These are phyloP conservation scores for Hypoxylon sp. DNA, from an alignment of 2,329 filamentous ascomycete genomes.

Conservation along the genomic window DNA sequence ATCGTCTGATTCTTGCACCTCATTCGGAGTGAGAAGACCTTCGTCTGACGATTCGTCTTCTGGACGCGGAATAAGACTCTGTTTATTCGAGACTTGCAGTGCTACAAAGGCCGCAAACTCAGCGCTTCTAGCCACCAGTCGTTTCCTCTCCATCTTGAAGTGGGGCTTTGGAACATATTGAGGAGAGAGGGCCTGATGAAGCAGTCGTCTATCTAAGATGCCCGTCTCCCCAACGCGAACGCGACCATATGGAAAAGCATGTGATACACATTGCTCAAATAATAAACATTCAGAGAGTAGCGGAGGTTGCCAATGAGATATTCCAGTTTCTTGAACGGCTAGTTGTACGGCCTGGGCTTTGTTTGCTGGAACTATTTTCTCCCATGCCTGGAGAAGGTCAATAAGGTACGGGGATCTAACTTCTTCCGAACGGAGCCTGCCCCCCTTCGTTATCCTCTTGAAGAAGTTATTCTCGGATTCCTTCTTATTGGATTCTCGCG, in stretches of 20 bases:
- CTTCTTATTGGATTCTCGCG: slow-evolving; percentile 17
- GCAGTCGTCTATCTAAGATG: slow-evolving; percentile 35
- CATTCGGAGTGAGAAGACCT: slow-evolving; percentile 23
- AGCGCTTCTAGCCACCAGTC: slow-evolving; percentile 34
- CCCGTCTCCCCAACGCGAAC: slow-evolving; percentile 33
- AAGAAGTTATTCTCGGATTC: slow-evolving; percentile 15
- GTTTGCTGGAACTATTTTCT: slow-evolving; percentile 8
- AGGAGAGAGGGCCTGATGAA: slow-evolving; percentile 34
- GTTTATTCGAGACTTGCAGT: slow-evolving; percentile 13
- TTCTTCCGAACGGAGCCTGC: neutral
- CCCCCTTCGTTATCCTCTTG: slow-evolving; percentile 5
- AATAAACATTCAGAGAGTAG: slow-evolving; percentile 24
- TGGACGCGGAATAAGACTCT: slow-evolving; percentile 36
- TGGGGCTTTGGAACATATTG: slow-evolving; percentile 42
- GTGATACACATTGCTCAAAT: slow-evolving; percentile 25
- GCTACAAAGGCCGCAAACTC: slow-evolving; percentile 40
- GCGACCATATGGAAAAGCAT: slow-evolving; percentile 7
- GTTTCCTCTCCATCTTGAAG: slow-evolving; percentile 43
- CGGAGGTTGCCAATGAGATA: slow-evolving; percentile 33
- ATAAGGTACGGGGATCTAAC: slow-evolving; percentile 4
- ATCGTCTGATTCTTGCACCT: slow-evolving; percentile 1
- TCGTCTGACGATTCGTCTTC: slow-evolving; percentile 42
- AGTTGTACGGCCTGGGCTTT: neutral
- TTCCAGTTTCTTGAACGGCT: slow-evolving; percentile 26
- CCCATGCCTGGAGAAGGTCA: slow-evolving; percentile 13